Evolutionary conservation across 441 rosid genomes (phyloP), one percentile per base, ranked within the genome.

Genomic region (Corymbia calophylla): DNA sequence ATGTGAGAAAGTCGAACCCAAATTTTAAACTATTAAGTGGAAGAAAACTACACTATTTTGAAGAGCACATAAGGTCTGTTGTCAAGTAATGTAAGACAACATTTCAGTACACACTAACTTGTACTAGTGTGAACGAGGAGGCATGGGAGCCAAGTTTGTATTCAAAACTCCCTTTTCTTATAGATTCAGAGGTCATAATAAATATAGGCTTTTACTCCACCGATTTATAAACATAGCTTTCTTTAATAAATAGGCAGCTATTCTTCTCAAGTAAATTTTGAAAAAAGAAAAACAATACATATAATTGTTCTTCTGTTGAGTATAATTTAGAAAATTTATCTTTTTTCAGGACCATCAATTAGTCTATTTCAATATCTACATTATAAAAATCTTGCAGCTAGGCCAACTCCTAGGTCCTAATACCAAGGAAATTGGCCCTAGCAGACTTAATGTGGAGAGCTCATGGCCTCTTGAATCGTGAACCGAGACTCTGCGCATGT

Each of bases 71-170:
- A 23, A 25, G 64, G 25, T 14, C 64, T 5, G 4, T 58, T 58
- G 3, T 58, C 14, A 58, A 58, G 64, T 58, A 58, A 58, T 25
- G n/a, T 25, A 29, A 25, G n/a, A 58, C n/a, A 58, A 58, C n/a
- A 58, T 58, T 58, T 58, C 1, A 0, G 29, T 9, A 58, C n/a
- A 10, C 25, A 10, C n/a, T 25, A 25, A 29, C n/a, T 6, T 0
- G n/a, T 29, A 58, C 3, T 58, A 58, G 29, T 9, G 13, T 58
- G 62, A 58, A 58, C 13, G 64, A 58, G 62, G 62, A 23, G 64
- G 64, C n/a, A 58, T 14, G n/a, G n/a, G 11, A 29, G 39, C 77
- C 17, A 3, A n/a, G 70, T 64, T 66, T 66, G 44, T 31, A 66
- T n/a, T 64, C 70, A n/a, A 64, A 64, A 64, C 31, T 35, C 39